phyloP scores from a whole-genome alignment of 257 asterid genomes.

The Solanum sitiens region DNA sequence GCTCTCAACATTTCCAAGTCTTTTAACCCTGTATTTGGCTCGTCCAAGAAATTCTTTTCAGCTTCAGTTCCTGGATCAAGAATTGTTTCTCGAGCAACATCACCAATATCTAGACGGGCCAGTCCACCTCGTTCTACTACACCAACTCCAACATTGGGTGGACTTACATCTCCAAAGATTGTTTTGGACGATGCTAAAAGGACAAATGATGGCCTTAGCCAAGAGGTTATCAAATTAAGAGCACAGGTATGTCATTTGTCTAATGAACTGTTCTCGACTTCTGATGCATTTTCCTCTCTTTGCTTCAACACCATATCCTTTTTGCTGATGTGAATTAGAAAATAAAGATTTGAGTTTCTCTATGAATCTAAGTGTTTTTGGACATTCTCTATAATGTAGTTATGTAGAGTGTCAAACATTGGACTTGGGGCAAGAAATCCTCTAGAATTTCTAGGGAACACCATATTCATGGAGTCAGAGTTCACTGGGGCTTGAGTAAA shows the following conservation, averaged over 20 bases:
- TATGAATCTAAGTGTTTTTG: not conserved
- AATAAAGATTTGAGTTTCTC: not conserved
- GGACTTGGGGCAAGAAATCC: not conserved
- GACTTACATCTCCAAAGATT: slow-evolving; percentile 78
- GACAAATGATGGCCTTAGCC: slow-evolving; percentile 59
- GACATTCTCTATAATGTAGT: not conserved
- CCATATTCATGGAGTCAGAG: not conserved
- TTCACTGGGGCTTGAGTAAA: not conserved
- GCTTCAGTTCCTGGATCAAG: slow-evolving; percentile 99
- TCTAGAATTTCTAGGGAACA: not conserved
- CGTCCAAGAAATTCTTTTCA: slow-evolving; percentile 86
- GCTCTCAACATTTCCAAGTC: slow-evolving; percentile 69
- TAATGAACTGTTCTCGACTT: not conserved
- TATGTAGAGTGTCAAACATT: not conserved
- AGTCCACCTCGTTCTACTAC: slow-evolving; percentile 99
- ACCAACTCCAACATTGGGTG: slow-evolving; percentile 95
- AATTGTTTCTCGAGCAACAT: slow-evolving; percentile 97
- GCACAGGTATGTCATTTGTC: slow-evolving; percentile 54
- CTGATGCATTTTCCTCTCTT: not conserved
- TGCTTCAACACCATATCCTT: not conserved
- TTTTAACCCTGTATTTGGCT: slow-evolving; percentile 79
- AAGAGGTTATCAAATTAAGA: slow-evolving; percentile 73
- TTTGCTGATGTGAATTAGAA: not conserved
- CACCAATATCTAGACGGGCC: slow-evolving; percentile 82
- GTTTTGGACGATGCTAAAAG: slow-evolving; percentile 53